Base-by-base conservation (phyloP, 257 asterid species). In the Perilla frutescens region DNA sequence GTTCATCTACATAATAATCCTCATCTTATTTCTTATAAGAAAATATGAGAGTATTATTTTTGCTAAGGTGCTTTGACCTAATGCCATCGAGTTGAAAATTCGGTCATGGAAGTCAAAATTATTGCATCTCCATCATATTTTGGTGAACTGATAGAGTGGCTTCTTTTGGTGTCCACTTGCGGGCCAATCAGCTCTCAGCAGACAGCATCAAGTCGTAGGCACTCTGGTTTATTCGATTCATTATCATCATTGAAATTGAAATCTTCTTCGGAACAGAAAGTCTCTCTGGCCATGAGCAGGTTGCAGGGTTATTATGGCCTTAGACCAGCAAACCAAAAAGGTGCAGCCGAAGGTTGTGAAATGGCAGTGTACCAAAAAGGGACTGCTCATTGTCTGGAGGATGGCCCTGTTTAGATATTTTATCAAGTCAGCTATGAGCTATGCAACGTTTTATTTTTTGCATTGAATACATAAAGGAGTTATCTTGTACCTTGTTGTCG, bases 221-320 rank as follows among this genome's bases (percentile, higher is more conserved):
- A 87, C 70, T 87, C 98, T 62, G 94, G 89, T 80, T 15, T 93
- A 41, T 91, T 85, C 3, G 96, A 91, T 79, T 79, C 96, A 13
- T 87, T 93, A 74, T 92, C 81, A 60, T 93, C 97, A 9, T 79
- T 91, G 74, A 89, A 82, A 84, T 63, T 87, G 79, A 84, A 81
- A 68, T 78, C 92, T 64, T 72, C 90, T 54, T 80, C 96, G 9
- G 88, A 80, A 65, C 73, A 78, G 50, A 84, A 84, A 57, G 85
- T 79, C 58, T 87, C 96, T 56, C 87, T 88, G 5, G 90, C 96
- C 60, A 84, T 80, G 86, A 91, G 81, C 81, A 82, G 71, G 77
- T 84, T 86, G 80, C 89, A 71, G 76, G 88, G 90, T 31, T 84
- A 76, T 77, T 86, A 86, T 68, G 90, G 89, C 79, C 87, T 87